Evolutionary conservation across 305 asterid genomes (phyloP).

Genomic region (Rubia tinctorum): DNA sequence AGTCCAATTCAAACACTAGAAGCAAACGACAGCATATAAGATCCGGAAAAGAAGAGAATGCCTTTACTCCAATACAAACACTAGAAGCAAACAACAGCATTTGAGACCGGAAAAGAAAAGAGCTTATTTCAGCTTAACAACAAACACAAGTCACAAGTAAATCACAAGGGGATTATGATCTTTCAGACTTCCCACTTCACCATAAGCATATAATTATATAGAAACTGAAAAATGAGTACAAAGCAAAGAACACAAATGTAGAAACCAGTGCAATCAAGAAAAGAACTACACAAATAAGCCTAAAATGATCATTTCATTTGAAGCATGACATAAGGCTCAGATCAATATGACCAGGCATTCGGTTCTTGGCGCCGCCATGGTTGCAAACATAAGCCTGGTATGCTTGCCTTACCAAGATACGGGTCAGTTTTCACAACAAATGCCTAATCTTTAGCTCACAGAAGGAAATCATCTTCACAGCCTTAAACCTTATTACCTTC

Average conservation of each 20-base stretch:
- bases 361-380: slow-evolving; percentile 8
- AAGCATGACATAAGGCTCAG: slow-evolving; percentile 4
- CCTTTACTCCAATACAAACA: too few relatives aligned
- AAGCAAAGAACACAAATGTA: not conserved
- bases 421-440: slow-evolving; percentile 7
- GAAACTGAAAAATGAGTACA: not conserved
- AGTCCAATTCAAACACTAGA: not conserved
- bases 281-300: too few relatives aligned
- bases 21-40: not conserved
- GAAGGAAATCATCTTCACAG: slow-evolving; percentile 10
- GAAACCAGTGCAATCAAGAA: too few relatives aligned
- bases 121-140: not conserved
- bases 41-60: not conserved
- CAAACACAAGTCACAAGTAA: not conserved
- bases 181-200: not conserved
- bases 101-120: not conserved
- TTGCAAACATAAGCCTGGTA: slow-evolving; percentile 8
- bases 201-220: not conserved
- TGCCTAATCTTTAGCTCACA: slow-evolving; percentile 6
- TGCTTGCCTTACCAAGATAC: slow-evolving; percentile 22
- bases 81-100: not conserved
- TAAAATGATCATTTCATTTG: too few relatives aligned
- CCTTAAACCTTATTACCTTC: not conserved
- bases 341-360: slow-evolving; percentile 7
- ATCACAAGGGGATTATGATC: not conserved